Conservation (phyloP, 129 eudicot genomes). For the Lonicera japonica region DNA sequence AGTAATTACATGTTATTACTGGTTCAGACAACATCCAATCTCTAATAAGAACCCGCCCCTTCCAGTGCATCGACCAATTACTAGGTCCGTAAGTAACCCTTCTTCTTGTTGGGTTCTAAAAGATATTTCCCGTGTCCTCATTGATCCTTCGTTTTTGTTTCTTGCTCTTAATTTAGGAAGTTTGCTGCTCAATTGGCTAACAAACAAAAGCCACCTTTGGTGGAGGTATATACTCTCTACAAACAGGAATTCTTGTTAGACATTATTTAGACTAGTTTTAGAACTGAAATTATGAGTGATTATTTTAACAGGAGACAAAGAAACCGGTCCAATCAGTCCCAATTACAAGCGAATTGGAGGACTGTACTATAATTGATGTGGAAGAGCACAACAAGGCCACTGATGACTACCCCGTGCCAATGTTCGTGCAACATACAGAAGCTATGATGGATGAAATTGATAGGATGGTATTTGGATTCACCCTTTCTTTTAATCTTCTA, state of each 20-base stretch:
- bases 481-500: background rate
- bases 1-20: conserved; percentile 1
- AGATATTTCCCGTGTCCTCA: conserved; percentile 2
- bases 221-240: conserved; percentile 27
- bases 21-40: conserved; percentile 36
- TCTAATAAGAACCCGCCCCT: conserved; percentile 41
- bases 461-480: conserved; percentile 45
- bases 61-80: conserved; percentile 71
- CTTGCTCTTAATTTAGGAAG: conserved; percentile 32
- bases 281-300: conserved; percentile 2
- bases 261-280: background rate
- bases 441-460: conserved; percentile 81
- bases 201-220: conserved; percentile 31
- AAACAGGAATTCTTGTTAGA: background rate
- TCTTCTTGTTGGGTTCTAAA: conserved; percentile 8
- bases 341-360: conserved; percentile 24
- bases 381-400: conserved; percentile 19
- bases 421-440: conserved; percentile 87
- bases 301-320: conserved; percentile 35
- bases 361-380: conserved; percentile 42
- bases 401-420: conserved; percentile 47
- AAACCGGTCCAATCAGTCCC: conserved; percentile 19
- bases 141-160: background rate
- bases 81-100: conserved; percentile 53
- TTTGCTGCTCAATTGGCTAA: conserved; percentile 55